phyloP scores from a whole-genome alignment of 2,329 filamentous ascomycete genomes.

The Tolypocladium nubicola region DNA sequence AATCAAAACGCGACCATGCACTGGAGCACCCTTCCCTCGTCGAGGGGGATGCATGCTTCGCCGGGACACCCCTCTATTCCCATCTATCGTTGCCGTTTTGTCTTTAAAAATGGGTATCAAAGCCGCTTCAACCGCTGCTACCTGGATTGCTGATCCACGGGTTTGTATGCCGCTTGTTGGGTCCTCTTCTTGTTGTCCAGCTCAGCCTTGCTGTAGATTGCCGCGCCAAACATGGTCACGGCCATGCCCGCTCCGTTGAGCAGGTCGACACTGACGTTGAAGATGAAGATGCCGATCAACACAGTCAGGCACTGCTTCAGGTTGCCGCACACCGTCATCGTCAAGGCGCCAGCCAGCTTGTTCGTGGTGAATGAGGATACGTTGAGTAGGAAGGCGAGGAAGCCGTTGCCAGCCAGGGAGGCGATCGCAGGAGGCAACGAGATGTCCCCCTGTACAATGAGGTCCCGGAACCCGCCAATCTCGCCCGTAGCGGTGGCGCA shows the following conservation, averaged over 20 bases:
- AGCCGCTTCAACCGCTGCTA: constrained; percentile 4
- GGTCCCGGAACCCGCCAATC: constrained; percentile 27
- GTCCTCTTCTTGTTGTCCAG: constrained; percentile 34
- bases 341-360: constrained; percentile 45
- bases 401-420: constrained; percentile 38
- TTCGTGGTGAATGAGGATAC: constrained; percentile 48
- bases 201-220: constrained; percentile 47
- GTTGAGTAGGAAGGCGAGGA: constrained; percentile 45
- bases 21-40: neutral
- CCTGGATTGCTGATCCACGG: constrained; percentile 21
- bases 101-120: constrained; percentile 7
- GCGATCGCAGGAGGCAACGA: constrained; percentile 25
- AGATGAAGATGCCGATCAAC: constrained; percentile 40
- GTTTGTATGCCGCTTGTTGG: constrained; percentile 21
- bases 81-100: constrained; percentile 3
- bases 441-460: constrained; percentile 23
- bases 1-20: neutral
- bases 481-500: constrained; percentile 44
- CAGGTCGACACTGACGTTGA: constrained; percentile 37
- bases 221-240: constrained; percentile 43
- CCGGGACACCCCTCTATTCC: neutral
- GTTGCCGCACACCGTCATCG: constrained; percentile 50
- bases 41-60: neutral
- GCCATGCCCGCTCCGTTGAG: constrained; percentile 46
- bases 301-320: constrained; percentile 48